Conservation (phyloP, 306 rosid genomes). For the Quercus berberidifolia region DNA sequence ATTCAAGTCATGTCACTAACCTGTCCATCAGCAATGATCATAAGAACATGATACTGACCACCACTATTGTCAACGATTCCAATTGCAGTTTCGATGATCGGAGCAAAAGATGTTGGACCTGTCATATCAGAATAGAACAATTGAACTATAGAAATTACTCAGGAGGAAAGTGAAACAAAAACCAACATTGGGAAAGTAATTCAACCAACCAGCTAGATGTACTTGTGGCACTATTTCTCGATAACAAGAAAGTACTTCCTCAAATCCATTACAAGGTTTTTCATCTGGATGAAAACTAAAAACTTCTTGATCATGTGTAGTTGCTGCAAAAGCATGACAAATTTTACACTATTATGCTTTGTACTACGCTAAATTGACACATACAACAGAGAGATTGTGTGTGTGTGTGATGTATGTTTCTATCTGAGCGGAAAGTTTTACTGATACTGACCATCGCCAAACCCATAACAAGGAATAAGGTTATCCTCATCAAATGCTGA, state of each 20-base stretch:
- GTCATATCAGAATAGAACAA: neutral
- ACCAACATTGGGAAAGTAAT: neutral
- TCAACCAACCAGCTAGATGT: conserved; percentile 19
- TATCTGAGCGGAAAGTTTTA: neutral
- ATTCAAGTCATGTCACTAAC: conserved; percentile 7
- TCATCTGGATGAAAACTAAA: conserved; percentile 25
- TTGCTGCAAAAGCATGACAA: conserved; percentile 14
- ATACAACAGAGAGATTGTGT: neutral
- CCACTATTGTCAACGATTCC: conserved; percentile 17
- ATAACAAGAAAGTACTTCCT: conserved; percentile 29
- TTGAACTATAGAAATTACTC: neutral
- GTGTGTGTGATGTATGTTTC: neutral
- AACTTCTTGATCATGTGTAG: conserved; percentile 24
- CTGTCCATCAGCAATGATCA: conserved; percentile 38
- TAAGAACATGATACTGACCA: conserved; percentile 34
- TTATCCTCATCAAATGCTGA: conserved; percentile 28
- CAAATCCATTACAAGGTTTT: conserved; percentile 24
- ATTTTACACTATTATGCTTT: neutral
- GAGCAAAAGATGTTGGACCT: conserved; percentile 39
- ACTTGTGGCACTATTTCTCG: conserved; percentile 24
- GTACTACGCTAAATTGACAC: neutral
- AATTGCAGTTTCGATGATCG: conserved; percentile 28
- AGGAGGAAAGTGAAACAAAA: neutral
- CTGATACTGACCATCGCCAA: conserved; percentile 28
- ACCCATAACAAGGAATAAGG: conserved; percentile 37